phyloP scores from a whole-genome alignment of 1,139 yeast genomes.

The Petasospora fabianii region DNA sequence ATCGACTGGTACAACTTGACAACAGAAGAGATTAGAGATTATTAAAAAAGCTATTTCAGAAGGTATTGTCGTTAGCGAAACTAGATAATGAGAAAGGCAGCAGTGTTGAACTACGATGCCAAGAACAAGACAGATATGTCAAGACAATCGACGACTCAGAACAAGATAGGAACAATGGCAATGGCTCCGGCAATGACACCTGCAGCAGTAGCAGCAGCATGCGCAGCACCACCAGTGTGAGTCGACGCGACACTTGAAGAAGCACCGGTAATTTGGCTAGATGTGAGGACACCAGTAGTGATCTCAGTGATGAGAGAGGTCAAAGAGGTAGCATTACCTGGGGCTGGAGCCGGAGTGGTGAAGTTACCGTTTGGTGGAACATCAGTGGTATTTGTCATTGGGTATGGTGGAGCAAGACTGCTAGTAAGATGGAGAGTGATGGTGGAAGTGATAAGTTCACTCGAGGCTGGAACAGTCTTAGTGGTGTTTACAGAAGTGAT shows the following conservation, averaged over 20 bases:
- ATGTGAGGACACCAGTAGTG: too few species aligned
- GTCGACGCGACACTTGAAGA: neutral
- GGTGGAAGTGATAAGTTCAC: neutral
- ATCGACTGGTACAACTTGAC: too few species aligned
- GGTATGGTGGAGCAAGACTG: neutral
- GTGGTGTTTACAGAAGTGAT: neutral
- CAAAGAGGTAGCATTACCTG: neutral
- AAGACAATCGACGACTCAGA: neutral
- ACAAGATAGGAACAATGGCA: neutral
- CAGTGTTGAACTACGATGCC: too few species aligned
- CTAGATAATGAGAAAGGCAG: too few species aligned
- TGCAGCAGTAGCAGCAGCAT: neutral
- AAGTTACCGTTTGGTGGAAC: neutral
- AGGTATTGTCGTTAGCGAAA: too few species aligned
- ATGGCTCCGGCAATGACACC: neutral
- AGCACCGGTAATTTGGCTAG: too few species aligned
- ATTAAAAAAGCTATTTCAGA: too few species aligned
- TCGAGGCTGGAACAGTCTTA: neutral
- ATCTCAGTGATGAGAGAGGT: too few species aligned
- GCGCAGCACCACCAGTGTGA: neutral
- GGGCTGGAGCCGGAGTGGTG: neutral
- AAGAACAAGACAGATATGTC: too few species aligned
- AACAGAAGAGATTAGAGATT: too few species aligned
- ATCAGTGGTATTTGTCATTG: neutral
- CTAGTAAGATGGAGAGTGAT: neutral